These are phyloP conservation scores for Salix dunnii DNA, from an alignment of 345 rosid genomes.

Conservation along the genomic window DNA sequence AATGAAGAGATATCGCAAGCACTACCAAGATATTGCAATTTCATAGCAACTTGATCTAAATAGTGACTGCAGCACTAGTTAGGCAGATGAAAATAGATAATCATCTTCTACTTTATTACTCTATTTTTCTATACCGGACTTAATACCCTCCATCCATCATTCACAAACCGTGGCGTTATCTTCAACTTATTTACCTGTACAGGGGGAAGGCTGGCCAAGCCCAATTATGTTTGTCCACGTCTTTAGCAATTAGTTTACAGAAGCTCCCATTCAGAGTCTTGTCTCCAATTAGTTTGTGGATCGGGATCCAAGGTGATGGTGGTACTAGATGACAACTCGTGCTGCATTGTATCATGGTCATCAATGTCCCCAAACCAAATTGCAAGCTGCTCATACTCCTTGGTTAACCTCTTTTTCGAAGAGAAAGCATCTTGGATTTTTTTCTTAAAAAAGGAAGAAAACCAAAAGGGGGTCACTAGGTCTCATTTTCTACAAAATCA, in stretches of 20 bases:
- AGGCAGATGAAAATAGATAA: background rate
- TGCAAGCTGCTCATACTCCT: slow-evolving; percentile 77
- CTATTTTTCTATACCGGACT: background rate
- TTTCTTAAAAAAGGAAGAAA: slow-evolving; percentile 37
- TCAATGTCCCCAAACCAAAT: slow-evolving; percentile 70
- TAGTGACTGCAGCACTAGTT: background rate
- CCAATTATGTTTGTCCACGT: background rate
- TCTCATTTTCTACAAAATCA: background rate
- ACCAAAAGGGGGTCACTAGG: background rate
- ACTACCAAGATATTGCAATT: background rate
- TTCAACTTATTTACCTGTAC: slow-evolving; percentile 13
- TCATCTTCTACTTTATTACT: background rate
- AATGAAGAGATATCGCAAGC: background rate
- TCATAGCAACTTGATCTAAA: background rate
- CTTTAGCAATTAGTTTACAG: slow-evolving; percentile 31
- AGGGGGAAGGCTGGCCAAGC: background rate
- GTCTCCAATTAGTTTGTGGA: slow-evolving; percentile 12
- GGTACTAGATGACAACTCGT: slow-evolving; percentile 12
- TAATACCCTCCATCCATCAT: slow-evolving; percentile 6
- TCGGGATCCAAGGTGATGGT: slow-evolving; percentile 13
- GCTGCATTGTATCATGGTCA: slow-evolving; percentile 24
- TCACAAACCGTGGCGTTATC: background rate
- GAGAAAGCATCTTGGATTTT: slow-evolving; percentile 61
- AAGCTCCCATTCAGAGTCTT: slow-evolving; percentile 65
- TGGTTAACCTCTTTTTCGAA: slow-evolving; percentile 47